Evolutionary conservation across 2,329 filamentous ascomycete genomes (phyloP), one percentile per base, ranked within the genome.

Genomic region (Nothophoma quercina): DNA sequence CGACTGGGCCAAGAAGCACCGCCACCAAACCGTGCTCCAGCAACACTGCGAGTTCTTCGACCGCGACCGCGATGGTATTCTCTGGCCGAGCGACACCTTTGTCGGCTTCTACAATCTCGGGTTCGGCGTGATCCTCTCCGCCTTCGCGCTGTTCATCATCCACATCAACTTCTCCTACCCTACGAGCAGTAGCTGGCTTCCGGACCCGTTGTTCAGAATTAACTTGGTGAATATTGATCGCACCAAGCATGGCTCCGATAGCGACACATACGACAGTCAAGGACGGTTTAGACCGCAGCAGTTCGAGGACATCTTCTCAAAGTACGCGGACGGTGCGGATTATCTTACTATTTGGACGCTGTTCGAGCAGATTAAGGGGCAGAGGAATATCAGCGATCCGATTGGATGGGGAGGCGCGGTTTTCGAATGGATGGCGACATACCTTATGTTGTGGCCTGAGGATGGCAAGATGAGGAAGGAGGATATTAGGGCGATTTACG

Each of bases 401-500:
- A 78, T 79, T 51, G 79, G 79, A 0, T 79, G 75, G 78, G 70
- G 67, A 26, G 79, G 77, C 1, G 70, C 74, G 0, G 59, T 77
- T 15, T 75, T 81, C 29, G 79, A 82, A 58, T 81, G 64, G 77
- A 60, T 77, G 2, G 80, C 80, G 0, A 80, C 80, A 0, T 84
- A 81, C 50, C 60, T 85, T 13, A 71, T 86, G 35, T 69, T 85
- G 5, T 81, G 79, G 79, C 82, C 83, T 0, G 76, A 78, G 32
- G 81, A 86, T 62, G 83, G 83, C 0, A 73, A 74, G 42, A 78
- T 86, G 70, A 76, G 70, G 62, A 86, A 86, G 69, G 83, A 86
- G 36, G 83, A 86, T 45, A 75, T 83, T 15, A 66, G 81, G n/a
- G 64, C 77, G 7, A 70, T 83, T 5, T 83, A 79, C 58, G 80